These are phyloP conservation scores for Groenewaldozyma salmanticensis DNA, from an alignment of 805 yeast species.

Conservation along the genomic window DNA sequence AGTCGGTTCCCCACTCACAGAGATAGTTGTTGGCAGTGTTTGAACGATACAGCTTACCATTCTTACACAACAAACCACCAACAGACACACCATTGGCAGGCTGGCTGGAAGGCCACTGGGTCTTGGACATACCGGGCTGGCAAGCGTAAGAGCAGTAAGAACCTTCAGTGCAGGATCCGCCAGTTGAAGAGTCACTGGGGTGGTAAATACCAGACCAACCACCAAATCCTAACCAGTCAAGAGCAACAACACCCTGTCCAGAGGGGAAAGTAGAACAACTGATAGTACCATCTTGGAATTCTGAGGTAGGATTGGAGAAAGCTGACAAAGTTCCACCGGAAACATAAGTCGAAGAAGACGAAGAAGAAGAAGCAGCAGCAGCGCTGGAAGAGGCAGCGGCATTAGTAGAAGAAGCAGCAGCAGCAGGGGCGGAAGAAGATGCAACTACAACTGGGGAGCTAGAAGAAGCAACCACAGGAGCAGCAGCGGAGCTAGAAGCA, in stretches of 20 bases:
- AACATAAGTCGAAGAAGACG: conserved; percentile 21
- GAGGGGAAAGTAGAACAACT: conserved; percentile 63
- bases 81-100: conserved; percentile 84
- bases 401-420: conserved; percentile 27
- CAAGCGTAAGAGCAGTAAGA: conserved; percentile 96
- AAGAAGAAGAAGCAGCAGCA: conserved; percentile 26
- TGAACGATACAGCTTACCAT: conserved; percentile 76
- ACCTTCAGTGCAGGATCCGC: conserved; percentile 69
- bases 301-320: conserved; percentile 46
- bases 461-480: conserved; percentile 14
- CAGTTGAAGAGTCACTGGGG: conserved; percentile 44
- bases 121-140: conserved; percentile 97
- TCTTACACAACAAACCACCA: conserved; percentile 85
- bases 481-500: conserved; percentile 19
- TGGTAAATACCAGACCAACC: conserved; percentile 73
- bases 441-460: conserved; percentile 17
- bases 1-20: conserved; percentile 78
- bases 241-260: conserved; percentile 74
- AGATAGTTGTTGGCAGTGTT: conserved; percentile 56
- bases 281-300: conserved; percentile 64
- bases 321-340: conserved; percentile 46
- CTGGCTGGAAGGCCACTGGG: conserved; percentile 91
- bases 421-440: conserved; percentile 18
- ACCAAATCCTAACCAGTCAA: conserved; percentile 65
- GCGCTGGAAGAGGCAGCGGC: conserved; percentile 25